phyloP scores from a whole-genome alignment of 108 stramenopile genomes.

The Nitzschia palea region DNA sequence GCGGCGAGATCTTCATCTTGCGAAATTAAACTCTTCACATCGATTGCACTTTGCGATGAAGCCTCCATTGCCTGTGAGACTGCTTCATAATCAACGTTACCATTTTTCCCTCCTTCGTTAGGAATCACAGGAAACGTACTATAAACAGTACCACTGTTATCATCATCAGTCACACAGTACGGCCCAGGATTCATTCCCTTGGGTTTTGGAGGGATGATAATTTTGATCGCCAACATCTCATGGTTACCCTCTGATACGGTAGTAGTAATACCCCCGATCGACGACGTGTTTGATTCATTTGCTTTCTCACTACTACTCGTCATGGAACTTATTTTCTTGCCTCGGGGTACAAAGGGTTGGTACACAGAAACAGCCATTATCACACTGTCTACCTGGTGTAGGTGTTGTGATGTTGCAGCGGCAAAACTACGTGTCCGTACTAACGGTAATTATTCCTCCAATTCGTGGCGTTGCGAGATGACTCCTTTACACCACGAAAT shows the following conservation, averaged over 20 bases:
- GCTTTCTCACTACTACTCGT: background rate
- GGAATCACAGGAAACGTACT: background rate
- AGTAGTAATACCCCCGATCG: background rate
- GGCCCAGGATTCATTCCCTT: slow-evolving; percentile 12
- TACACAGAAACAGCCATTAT: no score
- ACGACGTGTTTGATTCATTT: background rate
- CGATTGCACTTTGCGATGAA: background rate
- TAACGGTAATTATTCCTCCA: no score
- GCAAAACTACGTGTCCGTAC: no score
- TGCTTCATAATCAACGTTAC: background rate
- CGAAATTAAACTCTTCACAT: background rate
- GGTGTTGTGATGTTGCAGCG: no score
- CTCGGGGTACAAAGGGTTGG: no score
- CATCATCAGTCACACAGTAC: background rate
- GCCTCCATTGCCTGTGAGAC: background rate
- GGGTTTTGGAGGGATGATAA: slow-evolving; percentile 10
- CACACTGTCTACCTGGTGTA: no score
- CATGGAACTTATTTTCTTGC: background rate
- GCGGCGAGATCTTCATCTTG: slow-evolving; percentile 26
- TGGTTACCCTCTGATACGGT: background rate
- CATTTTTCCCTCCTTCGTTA: background rate
- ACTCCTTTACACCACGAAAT: no score
- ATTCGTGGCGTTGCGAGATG: no score
- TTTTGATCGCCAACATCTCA: background rate
- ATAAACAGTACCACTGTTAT: background rate